Evolutionary conservation across 306 rosid species (phyloP), one percentile per base, ranked within the genome.

Genomic region (Chamaecrista fasciculata): DNA sequence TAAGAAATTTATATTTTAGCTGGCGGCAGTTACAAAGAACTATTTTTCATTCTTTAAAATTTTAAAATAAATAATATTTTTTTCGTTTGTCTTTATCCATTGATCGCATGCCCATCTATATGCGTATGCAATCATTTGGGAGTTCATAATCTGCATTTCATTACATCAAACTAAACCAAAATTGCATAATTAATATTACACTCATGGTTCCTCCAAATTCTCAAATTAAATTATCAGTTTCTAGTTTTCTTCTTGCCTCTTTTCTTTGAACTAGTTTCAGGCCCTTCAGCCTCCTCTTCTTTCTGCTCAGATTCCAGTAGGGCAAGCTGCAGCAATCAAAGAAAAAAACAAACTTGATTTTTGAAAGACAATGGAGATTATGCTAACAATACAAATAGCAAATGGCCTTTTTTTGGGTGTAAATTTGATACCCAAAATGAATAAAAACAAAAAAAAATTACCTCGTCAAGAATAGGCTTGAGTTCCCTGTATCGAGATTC

Each of bases 401-500:
- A 60, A 63, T 61, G 24, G 57, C 7, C 52, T 42, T 61, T 5
- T 59, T 42, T 61, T 5, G 39, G 51, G 69, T 7, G 12, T 19
- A 65, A 36, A 34, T 52, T 26, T 62, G 20, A 44, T 10, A 40
- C n/a, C 2, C 12, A 8, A 28, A 25, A 50, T 53, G 24, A 44
- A 48, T 29, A 51, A 44, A 77, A 66, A 79, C 28, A 44, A 77
- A 66, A 79, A 25, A 72, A 67, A 10, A 31, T 78, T 85, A 94
- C 97, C 98, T 94, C 97, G 4, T 94, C 98, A 50, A 94, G 97
- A 72, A 94, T 86, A 24, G 98, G 98, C 78, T 90, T 94, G 55
- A 94, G 97, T 83, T 94, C 98, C 79, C 83, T 78, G 77, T 86
- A 86, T 33, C 97, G 89, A 58, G 81, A 62, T 74, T 88, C 98